Evolutionary conservation across 1,284 basidiomycete genomes (phyloP).

Genomic region (Pholiota adiposa): DNA sequence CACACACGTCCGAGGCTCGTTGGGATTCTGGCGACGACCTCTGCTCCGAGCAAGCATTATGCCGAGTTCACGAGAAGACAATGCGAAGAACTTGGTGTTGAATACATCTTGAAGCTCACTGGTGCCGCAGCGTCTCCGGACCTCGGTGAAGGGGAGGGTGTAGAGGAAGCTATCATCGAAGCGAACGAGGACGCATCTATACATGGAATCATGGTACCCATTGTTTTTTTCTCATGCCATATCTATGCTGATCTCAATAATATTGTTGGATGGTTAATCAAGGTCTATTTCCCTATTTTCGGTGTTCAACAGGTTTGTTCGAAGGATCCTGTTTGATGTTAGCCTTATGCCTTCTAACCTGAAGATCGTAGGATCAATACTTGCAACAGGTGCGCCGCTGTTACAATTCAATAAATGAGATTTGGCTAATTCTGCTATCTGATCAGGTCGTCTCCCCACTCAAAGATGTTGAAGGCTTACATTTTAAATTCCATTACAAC

Average conservation of each 20-base stretch:
- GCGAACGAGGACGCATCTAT: slow-evolving; percentile 87
- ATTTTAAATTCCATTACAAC: slow-evolving; percentile 97
- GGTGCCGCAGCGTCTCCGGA: slow-evolving; percentile 66
- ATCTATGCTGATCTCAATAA: slow-evolving; percentile 4
- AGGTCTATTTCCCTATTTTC: slow-evolving; percentile 95
- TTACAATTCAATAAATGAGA: background rate
- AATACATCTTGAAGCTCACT: slow-evolving; percentile 79
- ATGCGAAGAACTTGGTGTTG: slow-evolving; percentile 87
- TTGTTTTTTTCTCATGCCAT: background rate
- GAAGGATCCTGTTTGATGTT: background rate
- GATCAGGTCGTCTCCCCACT: slow-evolving; percentile 86
- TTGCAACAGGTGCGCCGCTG: slow-evolving; percentile 75
- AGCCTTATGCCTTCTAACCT: background rate
- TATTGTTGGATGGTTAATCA: slow-evolving; percentile 14
- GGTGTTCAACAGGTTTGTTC: slow-evolving; percentile 77
- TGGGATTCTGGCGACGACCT: slow-evolving; percentile 90
- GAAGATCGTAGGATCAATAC: slow-evolving; percentile 82
- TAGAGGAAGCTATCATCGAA: slow-evolving; percentile 94
- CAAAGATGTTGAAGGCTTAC: slow-evolving; percentile 97
- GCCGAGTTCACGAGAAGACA: slow-evolving; percentile 94
- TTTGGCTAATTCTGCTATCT: background rate
- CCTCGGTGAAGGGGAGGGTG: slow-evolving; percentile 64
- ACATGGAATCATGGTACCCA: slow-evolving; percentile 92
- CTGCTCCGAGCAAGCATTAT: slow-evolving; percentile 88
- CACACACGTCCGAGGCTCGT: slow-evolving; percentile 76